Percentiles rank a stretch among this genome's conserved stretches.
Conservation (phyloP, 177 flowering plant species). For the Vitis hybrid region DNA sequence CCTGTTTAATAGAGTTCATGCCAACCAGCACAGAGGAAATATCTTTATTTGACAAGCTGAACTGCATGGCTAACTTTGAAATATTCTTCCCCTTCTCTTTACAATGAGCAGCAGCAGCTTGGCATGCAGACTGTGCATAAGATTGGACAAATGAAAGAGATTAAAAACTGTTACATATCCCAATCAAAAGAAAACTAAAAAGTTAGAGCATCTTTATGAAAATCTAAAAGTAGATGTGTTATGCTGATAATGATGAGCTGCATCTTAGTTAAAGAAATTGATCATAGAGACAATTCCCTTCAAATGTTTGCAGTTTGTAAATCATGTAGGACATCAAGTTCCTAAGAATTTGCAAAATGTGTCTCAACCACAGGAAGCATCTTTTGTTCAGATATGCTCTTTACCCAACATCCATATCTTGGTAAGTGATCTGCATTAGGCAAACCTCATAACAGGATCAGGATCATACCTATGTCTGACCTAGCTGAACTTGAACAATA, state of each 20-base stretch:
- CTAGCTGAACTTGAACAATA: too few relatives aligned
- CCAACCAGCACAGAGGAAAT: conserved; percentile 88
- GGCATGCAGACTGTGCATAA: conserved; percentile 68
- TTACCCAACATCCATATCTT: not conserved
- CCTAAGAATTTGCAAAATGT: not conserved
- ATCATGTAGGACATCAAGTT: not conserved
- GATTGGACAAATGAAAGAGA: conserved; percentile 4
- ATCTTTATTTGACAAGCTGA: conserved; percentile 79
- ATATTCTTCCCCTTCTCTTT: conserved; percentile 80
- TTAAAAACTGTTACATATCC: not conserved
- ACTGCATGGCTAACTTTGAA: conserved; percentile 87
- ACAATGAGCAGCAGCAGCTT: conserved; percentile 75
- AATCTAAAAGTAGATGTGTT: not conserved
- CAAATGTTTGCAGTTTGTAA: not conserved
- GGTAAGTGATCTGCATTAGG: not conserved
- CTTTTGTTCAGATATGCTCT: not conserved
- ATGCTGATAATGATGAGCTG: not conserved
- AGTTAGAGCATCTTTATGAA: not conserved
- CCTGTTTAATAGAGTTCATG: conserved; percentile 86
- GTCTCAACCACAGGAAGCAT: not conserved
- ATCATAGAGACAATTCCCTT: not conserved
- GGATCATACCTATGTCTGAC: not conserved
- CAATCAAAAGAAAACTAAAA: not conserved
- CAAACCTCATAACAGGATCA: not conserved
- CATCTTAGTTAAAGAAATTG: not conserved